A percentile compares a stretch with the other conserved stretches of the same genome.
Conservation (phyloP, 2,329 filamentous ascomycete species). For the Dactylellina sp. region DNA sequence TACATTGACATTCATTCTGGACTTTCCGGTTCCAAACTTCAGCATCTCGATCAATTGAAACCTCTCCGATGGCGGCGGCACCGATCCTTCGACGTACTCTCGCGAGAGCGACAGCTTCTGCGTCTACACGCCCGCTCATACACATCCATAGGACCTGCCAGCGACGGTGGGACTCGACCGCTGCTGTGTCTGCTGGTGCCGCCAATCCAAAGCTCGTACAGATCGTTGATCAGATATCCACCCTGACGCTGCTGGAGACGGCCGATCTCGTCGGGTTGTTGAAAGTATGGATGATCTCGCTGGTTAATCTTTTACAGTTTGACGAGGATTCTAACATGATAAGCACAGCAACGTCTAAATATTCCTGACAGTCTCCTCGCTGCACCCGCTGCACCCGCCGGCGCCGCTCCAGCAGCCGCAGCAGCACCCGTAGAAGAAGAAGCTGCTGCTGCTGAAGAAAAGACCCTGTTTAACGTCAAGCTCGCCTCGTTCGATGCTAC, state of each 20-base stretch:
- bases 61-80: conserved; percentile 42
- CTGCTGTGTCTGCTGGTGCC: conserved; percentile 72
- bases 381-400: conserved; percentile 74
- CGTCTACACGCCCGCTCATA: conserved; percentile 26
- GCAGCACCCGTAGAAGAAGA: conserved; percentile 79
- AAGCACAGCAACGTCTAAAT: conserved; percentile 82
- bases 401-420: conserved; percentile 72
- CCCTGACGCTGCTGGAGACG: conserved; percentile 96
- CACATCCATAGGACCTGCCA: conserved; percentile 47
- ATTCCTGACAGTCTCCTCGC: conserved; percentile 97
- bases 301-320: too few species aligned
- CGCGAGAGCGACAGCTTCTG: conserved; percentile 32
- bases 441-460: conserved; percentile 86
- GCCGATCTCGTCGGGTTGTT: conserved; percentile 93
- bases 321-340: background rate
- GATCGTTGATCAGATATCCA: conserved; percentile 98
- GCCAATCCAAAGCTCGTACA: conserved; percentile 89
- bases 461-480: conserved; percentile 97
- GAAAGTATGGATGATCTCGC: conserved; percentile 81
- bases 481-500: conserved; percentile 87
- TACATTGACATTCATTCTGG: background rate
- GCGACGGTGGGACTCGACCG: conserved; percentile 80
- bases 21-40: background rate
- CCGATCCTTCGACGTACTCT: conserved; percentile 53
- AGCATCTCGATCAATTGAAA: conserved; percentile 20